A percentile compares a stretch with the other conserved stretches of the same genome.
These are phyloP conservation scores for Talaromyces marneffei DNA, from an alignment of 2,329 filamentous ascomycete species.

Conservation along the genomic window DNA sequence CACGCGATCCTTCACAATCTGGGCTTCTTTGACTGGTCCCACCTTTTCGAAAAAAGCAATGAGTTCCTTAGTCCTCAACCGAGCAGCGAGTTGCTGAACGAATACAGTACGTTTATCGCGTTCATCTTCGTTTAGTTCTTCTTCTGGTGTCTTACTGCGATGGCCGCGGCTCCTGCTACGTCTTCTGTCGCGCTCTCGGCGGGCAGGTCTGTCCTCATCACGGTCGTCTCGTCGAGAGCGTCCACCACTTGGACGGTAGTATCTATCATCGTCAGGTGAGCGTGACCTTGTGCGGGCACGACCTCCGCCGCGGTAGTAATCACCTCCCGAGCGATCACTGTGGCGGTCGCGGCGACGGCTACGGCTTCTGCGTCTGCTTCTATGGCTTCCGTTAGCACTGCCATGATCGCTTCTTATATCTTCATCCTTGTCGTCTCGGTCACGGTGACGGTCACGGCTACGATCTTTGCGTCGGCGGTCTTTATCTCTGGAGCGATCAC, in stretches of 20 bases:
- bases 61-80: constrained; percentile 84
- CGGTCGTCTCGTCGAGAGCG: constrained; percentile 46
- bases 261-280: constrained; percentile 59
- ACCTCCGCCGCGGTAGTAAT: constrained; percentile 63
- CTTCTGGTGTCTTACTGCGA: constrained; percentile 50
- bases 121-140: constrained; percentile 86
- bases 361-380: constrained; percentile 73
- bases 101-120: constrained; percentile 95
- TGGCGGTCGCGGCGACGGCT: constrained; percentile 69
- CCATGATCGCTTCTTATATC: constrained; percentile 65
- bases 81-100: constrained; percentile 93
- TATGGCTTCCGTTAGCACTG: constrained; percentile 63
- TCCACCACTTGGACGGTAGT: constrained; percentile 48
- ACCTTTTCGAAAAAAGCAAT: constrained; percentile 94
- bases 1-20: constrained; percentile 97
- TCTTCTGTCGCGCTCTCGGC: constrained; percentile 48
- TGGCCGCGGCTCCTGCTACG: constrained; percentile 40
- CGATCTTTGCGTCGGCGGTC: constrained; percentile 53
- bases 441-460: constrained; percentile 49
- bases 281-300: constrained; percentile 65
- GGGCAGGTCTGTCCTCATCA: constrained; percentile 43
- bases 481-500: constrained; percentile 24
- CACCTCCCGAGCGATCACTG: constrained; percentile 63
- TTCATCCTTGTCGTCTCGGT: constrained; percentile 53
- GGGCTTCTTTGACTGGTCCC: constrained; percentile 89